Base-by-base conservation (phyloP, 768 basidiomycete genomes). In the Mycena capillaripes region DNA sequence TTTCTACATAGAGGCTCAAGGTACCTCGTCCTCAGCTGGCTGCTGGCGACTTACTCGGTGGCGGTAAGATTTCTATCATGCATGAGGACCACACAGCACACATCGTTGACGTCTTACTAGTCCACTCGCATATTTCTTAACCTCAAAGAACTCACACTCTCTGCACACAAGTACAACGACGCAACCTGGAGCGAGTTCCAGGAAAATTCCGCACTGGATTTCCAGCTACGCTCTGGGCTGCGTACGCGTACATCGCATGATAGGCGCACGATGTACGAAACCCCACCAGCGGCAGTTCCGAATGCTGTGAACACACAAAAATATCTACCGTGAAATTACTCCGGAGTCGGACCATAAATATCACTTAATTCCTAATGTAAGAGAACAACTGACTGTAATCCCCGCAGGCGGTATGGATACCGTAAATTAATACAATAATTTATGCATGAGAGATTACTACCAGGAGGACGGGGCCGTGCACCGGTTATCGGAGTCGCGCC, bases 31-130 rank as follows among this genome's bases (percentile, higher is more conserved):
- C 30, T 59, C 30, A 59, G 58, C n/a, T 59, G 58, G 58, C 32
- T 59, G 58, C 38, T 59, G 9, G 58, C 58, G 30, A 59, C 58
- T 25, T 59, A 59, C 36, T 59, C 58, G 34, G 36, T 59, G 25
- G 58, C 58, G 53, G 53, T 55, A 55, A 11, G 53, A 46, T 46
- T 46, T 46, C 44, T 46, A 46, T 46, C 10, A 9, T 25, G 9
- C 48, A 50, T 27, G 48, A 50, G 23, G 48, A 50, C n/a, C 25
- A 50, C n/a, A 36, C 34, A 12, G 34, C 34, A 12, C 34, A 6
- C 34, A 36, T 36, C n/a, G 34, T 12, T 36, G 34, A 36, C 34
- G 34, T 36, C 34, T 36, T 36, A 36, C 34, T 36, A 36, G 34
- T 36, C 34, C 34, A 36, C 34, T 12, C 34, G 34, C 34, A 36